A percentile compares a stretch with the other conserved stretches of the same genome.
These are phyloP conservation scores for Hypseocharis bilobata DNA, from an alignment of 441 rosid genomes.

Conservation along the genomic window DNA sequence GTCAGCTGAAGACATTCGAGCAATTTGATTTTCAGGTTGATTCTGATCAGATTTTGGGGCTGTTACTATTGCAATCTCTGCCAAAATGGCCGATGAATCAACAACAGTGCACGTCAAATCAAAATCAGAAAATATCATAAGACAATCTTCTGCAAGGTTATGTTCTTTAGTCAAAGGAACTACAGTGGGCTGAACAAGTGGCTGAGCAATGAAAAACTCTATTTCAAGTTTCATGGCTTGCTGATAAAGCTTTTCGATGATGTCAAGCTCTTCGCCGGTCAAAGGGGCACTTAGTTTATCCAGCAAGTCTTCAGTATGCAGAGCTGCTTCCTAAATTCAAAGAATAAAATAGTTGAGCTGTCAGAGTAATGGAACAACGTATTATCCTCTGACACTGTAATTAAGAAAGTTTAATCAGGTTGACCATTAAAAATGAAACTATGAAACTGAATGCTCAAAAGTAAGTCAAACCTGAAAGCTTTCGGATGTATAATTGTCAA, in stretches of 20 bases:
- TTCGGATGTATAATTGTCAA: slow-evolving; percentile 24
- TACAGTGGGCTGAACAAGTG: slow-evolving; percentile 51
- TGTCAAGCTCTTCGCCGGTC: slow-evolving; percentile 91
- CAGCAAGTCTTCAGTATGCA: slow-evolving; percentile 84
- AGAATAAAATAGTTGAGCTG: slow-evolving; percentile 18
- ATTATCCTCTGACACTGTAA: slow-evolving; percentile 18
- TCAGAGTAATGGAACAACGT: slow-evolving; percentile 3
- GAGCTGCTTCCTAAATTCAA: slow-evolving; percentile 62
- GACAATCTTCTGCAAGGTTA: slow-evolving; percentile 41
- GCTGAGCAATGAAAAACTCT: slow-evolving; percentile 81
- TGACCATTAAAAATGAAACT: slow-evolving; percentile 3
- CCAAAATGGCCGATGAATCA: slow-evolving; percentile 95
- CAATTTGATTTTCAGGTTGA: slow-evolving; percentile 43
- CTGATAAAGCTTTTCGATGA: slow-evolving; percentile 81
- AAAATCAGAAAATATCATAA: slow-evolving; percentile 79
- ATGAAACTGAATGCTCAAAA: slow-evolving; percentile 7
- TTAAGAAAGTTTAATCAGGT: slow-evolving; percentile 21
- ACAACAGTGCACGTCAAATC: slow-evolving; percentile 88
- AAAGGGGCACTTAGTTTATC: slow-evolving; percentile 83
- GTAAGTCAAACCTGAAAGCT: slow-evolving; percentile 23
- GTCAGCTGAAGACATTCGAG: slow-evolving; percentile 66
- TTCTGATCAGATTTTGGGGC: slow-evolving; percentile 69
- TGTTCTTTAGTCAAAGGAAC: slow-evolving; percentile 61
- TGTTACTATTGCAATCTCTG: slow-evolving; percentile 83
- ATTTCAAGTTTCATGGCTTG: slow-evolving; percentile 97